phyloP scores from a whole-genome alignment of 169 alveolate species.

The Perkinsus chesapeaki region DNA sequence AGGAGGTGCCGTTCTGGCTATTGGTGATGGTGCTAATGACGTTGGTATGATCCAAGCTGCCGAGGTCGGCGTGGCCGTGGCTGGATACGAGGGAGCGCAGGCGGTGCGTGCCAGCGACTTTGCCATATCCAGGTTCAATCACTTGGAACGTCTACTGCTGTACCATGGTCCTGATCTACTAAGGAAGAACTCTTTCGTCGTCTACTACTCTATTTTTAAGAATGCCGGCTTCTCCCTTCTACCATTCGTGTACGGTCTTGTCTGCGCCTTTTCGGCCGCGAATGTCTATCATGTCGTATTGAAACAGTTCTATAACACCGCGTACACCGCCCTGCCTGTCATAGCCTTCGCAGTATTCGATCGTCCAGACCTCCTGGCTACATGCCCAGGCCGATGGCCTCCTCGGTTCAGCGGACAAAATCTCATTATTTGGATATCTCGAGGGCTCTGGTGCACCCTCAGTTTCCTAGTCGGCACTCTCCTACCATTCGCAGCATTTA shows the following conservation, averaged over 20 bases:
- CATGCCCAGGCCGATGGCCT: neutral
- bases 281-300: neutral
- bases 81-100: slow-evolving; percentile 93
- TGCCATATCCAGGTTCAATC: slow-evolving; percentile 62
- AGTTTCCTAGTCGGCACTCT: neutral
- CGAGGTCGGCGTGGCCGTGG: slow-evolving; percentile 94
- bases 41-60: slow-evolving; percentile 96
- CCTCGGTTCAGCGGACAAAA: neutral
- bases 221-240: slow-evolving; percentile 34
- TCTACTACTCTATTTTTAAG: slow-evolving; percentile 48
- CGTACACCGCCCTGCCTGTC: neutral
- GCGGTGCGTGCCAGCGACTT: slow-evolving; percentile 64
- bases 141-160: slow-evolving; percentile 63
- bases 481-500: neutral
- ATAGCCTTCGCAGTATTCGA: neutral
- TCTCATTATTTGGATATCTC: neutral
- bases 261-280: neutral
- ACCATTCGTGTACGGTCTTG: neutral
- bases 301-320: neutral
- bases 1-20: slow-evolving; percentile 69
- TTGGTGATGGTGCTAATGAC: slow-evolving; percentile 99
- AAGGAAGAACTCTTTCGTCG: slow-evolving; percentile 53
- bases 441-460: neutral
- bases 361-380: neutral
- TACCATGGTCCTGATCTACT: slow-evolving; percentile 69